Evolutionary conservation across 73 alveolate species (phyloP), one percentile per base, ranked within the genome.

Genomic region (Tetrahymena borealis): DNA sequence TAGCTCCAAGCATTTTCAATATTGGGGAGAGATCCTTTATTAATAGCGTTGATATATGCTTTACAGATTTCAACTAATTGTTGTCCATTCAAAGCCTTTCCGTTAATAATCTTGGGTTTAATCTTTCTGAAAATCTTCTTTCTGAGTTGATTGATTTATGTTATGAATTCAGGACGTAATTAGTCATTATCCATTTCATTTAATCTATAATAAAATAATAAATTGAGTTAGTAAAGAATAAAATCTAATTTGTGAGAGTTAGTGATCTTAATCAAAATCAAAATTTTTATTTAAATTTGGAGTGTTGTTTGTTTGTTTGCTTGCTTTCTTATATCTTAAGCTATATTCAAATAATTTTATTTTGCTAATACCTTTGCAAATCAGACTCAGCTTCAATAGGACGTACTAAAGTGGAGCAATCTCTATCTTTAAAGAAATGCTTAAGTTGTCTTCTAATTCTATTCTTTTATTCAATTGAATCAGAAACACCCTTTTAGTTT

Each of bases 1-100:
- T 98, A 98, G 40, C 97, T 96, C 99, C 99, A 98, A 38, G 99
- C 99, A 94, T 96, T 94, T 93, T 98, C 99, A 15, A 98, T 98
- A 39, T 96, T 96, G 7, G 99, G 99, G 8, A 98, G 97, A 8
- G 98, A 96, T 9, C 99, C 99, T 79, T 95, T 96, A 94, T 98
- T 98, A 11, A 98, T 97, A 6, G 99, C 96, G 40, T 98, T 96
- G 16, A 98, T 96, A 93, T 98, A 98, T 32, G 99, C 96, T 43
- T 95, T 96, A 90, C 98, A 97, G 60, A 98, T 96, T 38, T 98
- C 98, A 3, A 98, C 98, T 32, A 98, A 96, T 99, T 98, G 95
- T 91, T 94, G 97, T 13, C 99, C 99, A 31, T 97, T 97, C 13
- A 98, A 90, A 43, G 94, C 94, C 93, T 96, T 97, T 18, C 99